Evolutionary conservation across 2,329 filamentous ascomycete genomes (phyloP).

Genomic region (Septoria linicola): DNA sequence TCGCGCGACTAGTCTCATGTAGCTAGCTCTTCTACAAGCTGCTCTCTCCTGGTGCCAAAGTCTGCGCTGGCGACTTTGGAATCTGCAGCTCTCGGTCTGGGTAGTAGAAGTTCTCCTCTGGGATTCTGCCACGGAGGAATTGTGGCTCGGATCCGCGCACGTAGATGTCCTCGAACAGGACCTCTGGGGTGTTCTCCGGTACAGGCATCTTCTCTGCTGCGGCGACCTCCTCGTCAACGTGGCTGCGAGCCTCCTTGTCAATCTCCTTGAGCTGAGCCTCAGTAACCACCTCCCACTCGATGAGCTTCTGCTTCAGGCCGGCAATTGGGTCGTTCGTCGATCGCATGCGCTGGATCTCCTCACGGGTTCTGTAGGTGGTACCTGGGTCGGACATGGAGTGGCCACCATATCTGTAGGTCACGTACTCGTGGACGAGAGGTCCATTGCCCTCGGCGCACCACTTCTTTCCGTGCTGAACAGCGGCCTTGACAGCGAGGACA

Average conservation of each 20-base stretch:
- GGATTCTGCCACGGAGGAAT: constrained; percentile 81
- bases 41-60: constrained; percentile 23
- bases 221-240: constrained; percentile 87
- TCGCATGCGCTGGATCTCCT: constrained; percentile 99
- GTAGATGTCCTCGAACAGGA: constrained; percentile 96
- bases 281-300: constrained; percentile 87
- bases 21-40: constrained; percentile 21
- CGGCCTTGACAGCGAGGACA: constrained; percentile 94
- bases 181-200: constrained; percentile 75
- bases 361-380: constrained; percentile 96
- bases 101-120: constrained; percentile 90
- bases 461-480: constrained; percentile 89
- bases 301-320: constrained; percentile 94
- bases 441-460: constrained; percentile 81
- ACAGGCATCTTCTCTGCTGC: constrained; percentile 82
- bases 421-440: constrained; percentile 95
- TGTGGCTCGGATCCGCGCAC: constrained; percentile 81
- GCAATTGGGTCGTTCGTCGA: constrained; percentile 98
- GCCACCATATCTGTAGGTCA: constrained; percentile 98
- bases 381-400: constrained; percentile 99
- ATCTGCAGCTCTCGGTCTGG: constrained; percentile 32
- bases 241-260: constrained; percentile 85
- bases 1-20: neutral
- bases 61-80: constrained; percentile 34
- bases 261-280: constrained; percentile 96